These are phyloP conservation scores for Puccinia triticina DNA, from an alignment of 1,284 basidiomycete genomes.

Conservation along the genomic window DNA sequence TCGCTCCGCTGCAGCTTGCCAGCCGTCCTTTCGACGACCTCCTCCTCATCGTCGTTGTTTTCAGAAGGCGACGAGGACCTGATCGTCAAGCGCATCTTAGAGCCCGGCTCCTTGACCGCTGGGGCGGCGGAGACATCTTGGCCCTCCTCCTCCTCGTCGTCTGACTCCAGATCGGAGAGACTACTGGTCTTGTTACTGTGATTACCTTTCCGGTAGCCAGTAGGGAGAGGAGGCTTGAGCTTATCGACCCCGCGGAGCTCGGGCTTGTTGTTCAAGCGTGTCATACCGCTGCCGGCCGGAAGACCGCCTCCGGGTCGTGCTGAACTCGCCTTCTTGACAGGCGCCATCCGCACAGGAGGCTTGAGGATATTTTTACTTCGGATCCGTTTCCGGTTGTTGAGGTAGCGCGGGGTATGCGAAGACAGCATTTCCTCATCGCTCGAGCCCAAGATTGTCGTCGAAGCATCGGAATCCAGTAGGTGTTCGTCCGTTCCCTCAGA, in stretches of 20 bases:
- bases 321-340: conserved; percentile 3
- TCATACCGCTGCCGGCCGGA: neutral
- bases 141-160: neutral
- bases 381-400: conserved; percentile 39
- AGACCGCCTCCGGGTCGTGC: neutral
- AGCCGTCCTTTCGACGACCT: neutral
- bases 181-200: conserved; percentile 28
- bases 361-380: conserved; percentile 34
- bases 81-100: conserved; percentile 26
- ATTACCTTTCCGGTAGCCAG: neutral
- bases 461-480: conserved; percentile 49
- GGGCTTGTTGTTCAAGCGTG: conserved; percentile 4
- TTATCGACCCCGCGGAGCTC: neutral
- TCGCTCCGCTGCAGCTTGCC: conserved; percentile 1
- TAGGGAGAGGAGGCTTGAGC: neutral
- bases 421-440: conserved; percentile 49
- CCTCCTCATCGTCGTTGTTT: neutral
- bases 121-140: neutral
- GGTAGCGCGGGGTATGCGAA: conserved; percentile 45
- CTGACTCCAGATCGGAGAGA: conserved; percentile 33
- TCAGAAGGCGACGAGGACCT: conserved; percentile 34
- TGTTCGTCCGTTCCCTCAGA: conserved; percentile 31
- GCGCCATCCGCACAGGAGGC: neutral
- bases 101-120: neutral
- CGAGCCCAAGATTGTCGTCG: conserved; percentile 41